Evolutionary conservation across 2,329 filamentous ascomycete species (phyloP).

Genomic region (Fusarium secorum): DNA sequence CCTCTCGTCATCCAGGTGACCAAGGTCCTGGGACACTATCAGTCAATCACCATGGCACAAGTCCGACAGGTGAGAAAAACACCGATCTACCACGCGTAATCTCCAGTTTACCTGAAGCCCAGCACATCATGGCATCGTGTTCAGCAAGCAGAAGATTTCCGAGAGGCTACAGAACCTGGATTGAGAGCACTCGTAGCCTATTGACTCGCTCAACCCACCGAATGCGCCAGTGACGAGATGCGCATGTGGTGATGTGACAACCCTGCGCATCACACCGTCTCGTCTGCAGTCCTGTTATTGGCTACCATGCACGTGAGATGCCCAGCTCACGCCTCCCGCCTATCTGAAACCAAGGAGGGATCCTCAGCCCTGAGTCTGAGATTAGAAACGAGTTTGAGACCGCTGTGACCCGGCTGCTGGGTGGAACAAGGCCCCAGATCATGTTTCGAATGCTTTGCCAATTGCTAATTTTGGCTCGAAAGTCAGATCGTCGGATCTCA

Average conservation of each 20-base stretch:
- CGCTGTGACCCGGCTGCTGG: conserved; percentile 34
- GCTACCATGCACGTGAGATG: conserved; percentile 27
- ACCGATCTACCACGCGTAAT: conserved; percentile 24
- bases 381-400: conserved; percentile 42
- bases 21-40: conserved; percentile 15
- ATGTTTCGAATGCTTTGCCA: conserved; percentile 28
- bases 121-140: conserved; percentile 23
- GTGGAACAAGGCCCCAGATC: conserved; percentile 32
- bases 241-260: conserved; percentile 43
- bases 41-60: conserved; percentile 16
- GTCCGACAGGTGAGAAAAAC: conserved; percentile 21
- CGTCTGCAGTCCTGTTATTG: conserved; percentile 24
- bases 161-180: conserved; percentile 10
- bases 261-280: conserved; percentile 43
- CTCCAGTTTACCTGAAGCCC: conserved; percentile 1
- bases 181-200: conserved; percentile 15
- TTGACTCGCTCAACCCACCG: conserved; percentile 29
- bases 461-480: conserved; percentile 39
- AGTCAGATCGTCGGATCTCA: background rate
- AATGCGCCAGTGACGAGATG: conserved; percentile 42
- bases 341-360: conserved; percentile 39
- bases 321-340: conserved; percentile 30
- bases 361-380: conserved; percentile 33
- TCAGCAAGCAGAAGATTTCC: background rate
- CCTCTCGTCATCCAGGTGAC: conserved; percentile 17